Base-by-base conservation (phyloP, 1,139 yeast species). In the Candida tropicalis region DNA sequence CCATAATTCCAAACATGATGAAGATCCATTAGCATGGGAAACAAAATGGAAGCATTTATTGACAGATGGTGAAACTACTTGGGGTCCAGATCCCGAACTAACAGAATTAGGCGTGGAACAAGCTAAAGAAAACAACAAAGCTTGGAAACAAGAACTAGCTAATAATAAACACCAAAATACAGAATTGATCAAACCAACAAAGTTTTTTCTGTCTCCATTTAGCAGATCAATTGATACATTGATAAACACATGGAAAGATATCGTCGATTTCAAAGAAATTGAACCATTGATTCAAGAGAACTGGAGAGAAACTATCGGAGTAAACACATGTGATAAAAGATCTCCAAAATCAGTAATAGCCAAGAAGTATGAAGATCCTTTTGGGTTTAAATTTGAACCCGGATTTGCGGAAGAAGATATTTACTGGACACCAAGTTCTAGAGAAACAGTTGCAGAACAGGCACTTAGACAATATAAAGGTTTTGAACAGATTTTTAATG, bases 41-140 rank as follows among this genome's bases (percentile, higher is more conserved):
- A 63, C 62, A 17, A 52, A 72, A 48, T 73, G 77, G 75, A 66
- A 71, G 36, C 68, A 64, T 42, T 50, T 68, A 38, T 63, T 61
- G 40, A 76, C 77, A 0, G 77, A 73, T 49, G 78, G 75, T 7
- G 61, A 66, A 28, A 59, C 68, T 8, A 68, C 62, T 3, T 73
- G 77, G 77, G 79, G 73, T 2, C 78, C 78, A 0, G 79, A 73
- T 52, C 75, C 79, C 1, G 63, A 62, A 35, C 66, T 73, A 52
- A 73, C 77, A 5, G 67, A 63, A 3, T 59, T 67, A 48, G 78
- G 78, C 2, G 47, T 59, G 29, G 52, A 55, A 18, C 77, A 72
- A 51, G 79, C 79, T n/a, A 55, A 55, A 40, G 63, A 54, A 18
- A 66, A 65, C 43, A 52, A 55, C 31, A 27, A 42, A 38, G 60